phyloP scores from a whole-genome alignment of 2,329 filamentous ascomycete species.

The Corinectria fuckeliana region DNA sequence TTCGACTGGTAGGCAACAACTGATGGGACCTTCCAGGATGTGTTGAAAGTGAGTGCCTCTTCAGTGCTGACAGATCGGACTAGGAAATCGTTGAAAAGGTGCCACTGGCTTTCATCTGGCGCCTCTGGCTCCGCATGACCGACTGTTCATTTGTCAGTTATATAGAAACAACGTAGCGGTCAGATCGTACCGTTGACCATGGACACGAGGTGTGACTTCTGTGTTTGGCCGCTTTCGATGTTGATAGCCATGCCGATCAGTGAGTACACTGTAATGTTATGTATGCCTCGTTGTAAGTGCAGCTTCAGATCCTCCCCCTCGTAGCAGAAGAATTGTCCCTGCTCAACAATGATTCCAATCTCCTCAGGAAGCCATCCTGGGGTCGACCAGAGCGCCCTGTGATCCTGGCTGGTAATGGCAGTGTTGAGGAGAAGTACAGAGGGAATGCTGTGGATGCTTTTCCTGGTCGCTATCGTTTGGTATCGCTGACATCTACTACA shows the following conservation, averaged over 20 bases:
- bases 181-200: constrained; percentile 75
- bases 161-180: neutral
- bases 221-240: constrained; percentile 83
- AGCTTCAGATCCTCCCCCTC: constrained; percentile 88
- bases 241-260: constrained; percentile 89
- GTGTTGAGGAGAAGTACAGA: constrained; percentile 90
- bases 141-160: constrained; percentile 53
- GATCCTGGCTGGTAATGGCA: constrained; percentile 72
- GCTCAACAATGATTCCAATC: constrained; percentile 88
- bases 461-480: constrained; percentile 83
- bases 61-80: constrained; percentile 80
- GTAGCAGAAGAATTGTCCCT: constrained; percentile 93
- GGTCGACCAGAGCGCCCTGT: constrained; percentile 83
- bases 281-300: constrained; percentile 78
- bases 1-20: constrained; percentile 88
- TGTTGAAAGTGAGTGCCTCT: constrained; percentile 88
- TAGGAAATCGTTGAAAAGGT: constrained; percentile 96
- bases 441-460: constrained; percentile 82
- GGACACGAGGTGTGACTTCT: constrained; percentile 89
- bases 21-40: constrained; percentile 90
- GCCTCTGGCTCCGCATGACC: constrained; percentile 68
- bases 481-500: constrained; percentile 91
- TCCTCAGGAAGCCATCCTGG: constrained; percentile 93
- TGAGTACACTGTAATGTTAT: constrained; percentile 88
- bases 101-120: constrained; percentile 77